Conservation (phyloP, 495 filamentous ascomycete species). For the Pyronema omphalodes region DNA sequence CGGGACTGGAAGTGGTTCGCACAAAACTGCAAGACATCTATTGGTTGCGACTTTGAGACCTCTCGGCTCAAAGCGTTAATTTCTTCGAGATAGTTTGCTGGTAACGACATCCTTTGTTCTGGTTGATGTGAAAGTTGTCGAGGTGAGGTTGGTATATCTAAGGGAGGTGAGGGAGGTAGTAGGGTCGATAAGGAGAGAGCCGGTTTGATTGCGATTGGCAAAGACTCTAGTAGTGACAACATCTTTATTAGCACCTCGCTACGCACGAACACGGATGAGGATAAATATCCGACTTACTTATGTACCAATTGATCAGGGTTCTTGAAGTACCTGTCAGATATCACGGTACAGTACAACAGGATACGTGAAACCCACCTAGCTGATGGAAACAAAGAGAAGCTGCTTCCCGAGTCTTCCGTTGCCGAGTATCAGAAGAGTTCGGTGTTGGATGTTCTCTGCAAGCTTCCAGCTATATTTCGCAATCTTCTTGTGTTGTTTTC, state of each 20-base stretch:
- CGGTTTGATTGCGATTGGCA: neutral
- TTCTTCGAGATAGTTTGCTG: conserved; percentile 38
- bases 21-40: conserved; percentile 49
- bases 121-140: neutral
- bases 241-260: neutral
- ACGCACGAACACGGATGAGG: neutral
- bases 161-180: neutral
- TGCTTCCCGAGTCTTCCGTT: neutral
- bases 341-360: neutral
- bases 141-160: neutral
- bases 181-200: neutral
- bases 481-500: neutral
- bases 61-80: conserved; percentile 40
- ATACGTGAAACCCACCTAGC: neutral
- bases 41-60: conserved; percentile 32
- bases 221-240: neutral
- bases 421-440: conserved; percentile 1
- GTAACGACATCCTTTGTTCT: conserved; percentile 28
- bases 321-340: neutral
- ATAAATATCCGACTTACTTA: neutral
- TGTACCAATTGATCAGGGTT: neutral
- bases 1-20: conserved; percentile 45
- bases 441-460: neutral
- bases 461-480: conserved; percentile 1
- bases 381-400: conserved; percentile 1